These are phyloP conservation scores for Hordeum pubiflorum DNA, from an alignment of 202 grass and related monocot genomes.

Conservation along the genomic window DNA sequence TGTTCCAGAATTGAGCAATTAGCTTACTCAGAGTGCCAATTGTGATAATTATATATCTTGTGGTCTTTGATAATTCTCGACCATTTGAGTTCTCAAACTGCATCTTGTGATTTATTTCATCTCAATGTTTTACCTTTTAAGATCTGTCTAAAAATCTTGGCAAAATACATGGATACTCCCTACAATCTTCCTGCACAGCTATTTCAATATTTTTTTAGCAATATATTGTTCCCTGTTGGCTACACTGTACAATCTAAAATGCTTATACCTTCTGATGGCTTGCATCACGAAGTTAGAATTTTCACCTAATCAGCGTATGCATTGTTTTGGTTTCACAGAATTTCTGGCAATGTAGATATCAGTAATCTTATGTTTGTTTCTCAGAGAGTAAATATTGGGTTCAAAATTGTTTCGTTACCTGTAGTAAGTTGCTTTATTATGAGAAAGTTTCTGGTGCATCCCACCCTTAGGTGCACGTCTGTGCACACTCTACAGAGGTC, in stretches of 20 bases:
- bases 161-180: background rate
- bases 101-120: background rate
- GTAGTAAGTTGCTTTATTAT: background rate
- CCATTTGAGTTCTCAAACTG: too few relatives aligned
- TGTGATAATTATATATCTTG: background rate
- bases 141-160: background rate
- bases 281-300: background rate
- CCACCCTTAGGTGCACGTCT: background rate
- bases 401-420: background rate
- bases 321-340: background rate
- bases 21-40: background rate
- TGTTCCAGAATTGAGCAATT: background rate
- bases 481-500: background rate
- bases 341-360: background rate
- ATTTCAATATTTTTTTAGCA: background rate
- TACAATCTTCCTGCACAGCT: background rate
- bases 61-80: background rate
- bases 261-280: background rate
- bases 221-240: background rate
- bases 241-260: background rate
- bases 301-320: constrained; percentile 2
- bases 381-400: background rate
- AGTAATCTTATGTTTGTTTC: constrained; percentile 6
- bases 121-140: background rate
- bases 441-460: background rate